Evolutionary conservation across 805 yeast species (phyloP).

Genomic region (Spathaspora sp.): DNA sequence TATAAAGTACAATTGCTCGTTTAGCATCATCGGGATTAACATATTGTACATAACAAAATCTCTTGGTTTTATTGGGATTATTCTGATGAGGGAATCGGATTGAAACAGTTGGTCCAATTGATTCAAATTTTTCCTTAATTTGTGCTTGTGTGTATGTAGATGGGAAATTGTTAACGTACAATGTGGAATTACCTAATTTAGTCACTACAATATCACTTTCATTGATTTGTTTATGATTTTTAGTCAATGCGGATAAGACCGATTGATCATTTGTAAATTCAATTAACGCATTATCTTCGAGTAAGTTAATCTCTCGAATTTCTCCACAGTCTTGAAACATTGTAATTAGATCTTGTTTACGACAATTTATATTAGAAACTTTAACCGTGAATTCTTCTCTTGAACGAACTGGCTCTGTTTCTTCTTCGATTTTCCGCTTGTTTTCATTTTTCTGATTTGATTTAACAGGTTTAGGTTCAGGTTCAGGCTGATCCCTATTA

Average conservation of each 20-base stretch:
- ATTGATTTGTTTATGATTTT: conserved; percentile 46
- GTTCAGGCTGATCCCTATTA: conserved; percentile 7
- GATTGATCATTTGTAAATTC: conserved; percentile 51
- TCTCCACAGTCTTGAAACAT: conserved; percentile 63
- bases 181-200: conserved; percentile 44
- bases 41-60: conserved; percentile 75
- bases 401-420: conserved; percentile 27
- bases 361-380: conserved; percentile 43
- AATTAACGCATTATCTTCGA: conserved; percentile 43
- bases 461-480: background rate
- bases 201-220: conserved; percentile 43
- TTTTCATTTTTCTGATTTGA: conserved; percentile 6
- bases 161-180: conserved; percentile 77
- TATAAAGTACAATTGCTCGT: conserved; percentile 36
- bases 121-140: conserved; percentile 37
- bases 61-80: conserved; percentile 44
- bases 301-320: conserved; percentile 33
- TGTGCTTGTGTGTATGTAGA: conserved; percentile 42
- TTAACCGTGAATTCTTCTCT: conserved; percentile 59
- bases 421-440: conserved; percentile 8
- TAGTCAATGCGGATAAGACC: conserved; percentile 58
- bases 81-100: conserved; percentile 64
- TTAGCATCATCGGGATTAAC: conserved; percentile 39
- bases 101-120: conserved; percentile 40
- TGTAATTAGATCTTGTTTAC: conserved; percentile 33